A percentile compares a stretch with the other conserved stretches of the same genome.
Evolutionary conservation across 805 yeast species (phyloP).

Genomic region (Sungouiozyma intestinalis): DNA sequence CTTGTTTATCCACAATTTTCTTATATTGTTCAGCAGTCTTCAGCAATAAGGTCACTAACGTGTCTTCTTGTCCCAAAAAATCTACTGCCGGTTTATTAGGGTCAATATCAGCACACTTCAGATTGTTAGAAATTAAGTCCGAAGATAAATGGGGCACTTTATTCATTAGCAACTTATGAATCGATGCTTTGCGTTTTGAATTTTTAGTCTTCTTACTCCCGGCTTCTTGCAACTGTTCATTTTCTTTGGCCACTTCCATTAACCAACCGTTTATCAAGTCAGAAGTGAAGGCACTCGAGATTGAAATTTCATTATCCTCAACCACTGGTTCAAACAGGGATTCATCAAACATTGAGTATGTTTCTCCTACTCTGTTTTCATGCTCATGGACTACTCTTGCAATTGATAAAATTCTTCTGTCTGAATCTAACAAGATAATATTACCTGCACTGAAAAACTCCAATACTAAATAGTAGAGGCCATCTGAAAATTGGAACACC

Average conservation of each 20-base stretch:
- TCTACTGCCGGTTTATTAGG: conserved; percentile 33
- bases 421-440: conserved; percentile 62
- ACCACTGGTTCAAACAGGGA: conserved; percentile 30
- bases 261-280: conserved; percentile 24
- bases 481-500: conserved; percentile 78
- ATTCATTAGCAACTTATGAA: conserved; percentile 60
- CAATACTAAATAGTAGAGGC: conserved; percentile 61
- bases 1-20: conserved; percentile 27
- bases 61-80: conserved; percentile 19
- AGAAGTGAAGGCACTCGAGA: conserved; percentile 5
- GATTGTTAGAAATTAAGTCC: conserved; percentile 56
- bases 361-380: conserved; percentile 62
- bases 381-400: conserved; percentile 73
- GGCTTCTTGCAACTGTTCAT: conserved; percentile 6
- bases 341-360: conserved; percentile 51
- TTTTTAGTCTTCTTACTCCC: conserved; percentile 24
- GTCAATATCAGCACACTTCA: conserved; percentile 38
- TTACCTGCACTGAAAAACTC: conserved; percentile 97
- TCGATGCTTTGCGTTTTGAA: conserved; percentile 38
- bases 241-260: conserved; percentile 11
- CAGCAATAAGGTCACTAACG: conserved; percentile 35
- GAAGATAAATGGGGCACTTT: conserved; percentile 68
- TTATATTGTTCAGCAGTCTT: conserved; percentile 37
- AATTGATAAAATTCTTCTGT: conserved; percentile 55
- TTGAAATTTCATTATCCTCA: conserved; percentile 7